Evolutionary conservation across 352 stramenopile species (phyloP).

Genomic region (Phytopythium delawarense): DNA sequence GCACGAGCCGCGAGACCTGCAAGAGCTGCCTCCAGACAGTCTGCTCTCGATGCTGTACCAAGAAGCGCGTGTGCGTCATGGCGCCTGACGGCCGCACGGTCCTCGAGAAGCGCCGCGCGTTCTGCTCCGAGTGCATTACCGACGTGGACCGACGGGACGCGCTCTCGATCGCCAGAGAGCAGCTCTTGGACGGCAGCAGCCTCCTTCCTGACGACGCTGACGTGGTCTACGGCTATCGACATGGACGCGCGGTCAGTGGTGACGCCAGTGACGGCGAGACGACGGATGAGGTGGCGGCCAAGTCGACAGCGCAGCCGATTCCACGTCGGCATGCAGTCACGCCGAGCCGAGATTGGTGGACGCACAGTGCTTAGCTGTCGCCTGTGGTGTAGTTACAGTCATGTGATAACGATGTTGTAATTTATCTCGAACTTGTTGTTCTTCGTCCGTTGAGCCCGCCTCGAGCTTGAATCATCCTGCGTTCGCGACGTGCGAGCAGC

Average conservation of each 20-base stretch:
- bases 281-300: neutral
- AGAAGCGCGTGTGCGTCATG: conserved; percentile 22
- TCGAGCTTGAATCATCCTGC: no score
- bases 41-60: conserved; percentile 24
- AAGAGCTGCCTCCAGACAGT: conserved; percentile 18
- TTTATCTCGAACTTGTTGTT: neutral
- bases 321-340: neutral
- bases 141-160: conserved; percentile 19
- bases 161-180: conserved; percentile 18
- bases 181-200: conserved; percentile 9
- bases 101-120: conserved; percentile 25
- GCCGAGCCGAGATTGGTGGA: conserved; percentile 1
- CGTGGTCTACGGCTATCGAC: conserved; percentile 2
- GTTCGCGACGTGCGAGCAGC: no score
- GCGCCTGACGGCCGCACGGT: conserved; percentile 21
- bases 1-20: conserved; percentile 19
- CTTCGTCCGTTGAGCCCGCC: no score
- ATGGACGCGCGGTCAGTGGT: neutral
- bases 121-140: conserved; percentile 26
- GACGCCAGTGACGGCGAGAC: neutral
- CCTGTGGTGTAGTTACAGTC: neutral
- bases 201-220: neutral
- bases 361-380: neutral
- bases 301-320: neutral
- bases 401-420: neutral